phyloP scores from a whole-genome alignment of 2,329 filamentous ascomycete species.

The Sordariomycetes sp. region DNA sequence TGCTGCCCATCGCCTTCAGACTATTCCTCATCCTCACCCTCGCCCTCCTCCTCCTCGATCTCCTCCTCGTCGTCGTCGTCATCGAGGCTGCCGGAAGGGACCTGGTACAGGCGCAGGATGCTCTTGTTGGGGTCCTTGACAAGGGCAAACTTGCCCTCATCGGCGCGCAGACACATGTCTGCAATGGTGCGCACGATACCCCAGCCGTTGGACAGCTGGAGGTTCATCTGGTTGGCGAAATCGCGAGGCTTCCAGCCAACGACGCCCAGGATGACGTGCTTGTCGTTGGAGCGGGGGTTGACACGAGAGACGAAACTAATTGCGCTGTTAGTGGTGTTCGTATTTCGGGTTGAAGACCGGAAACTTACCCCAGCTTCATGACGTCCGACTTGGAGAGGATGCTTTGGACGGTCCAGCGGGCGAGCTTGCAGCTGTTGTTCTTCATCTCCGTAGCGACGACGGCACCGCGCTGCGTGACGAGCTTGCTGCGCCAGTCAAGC shows the following conservation, averaged over 20 bases:
- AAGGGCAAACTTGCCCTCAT: conserved; percentile 70
- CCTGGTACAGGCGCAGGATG: conserved; percentile 85
- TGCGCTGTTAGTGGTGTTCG: not conserved
- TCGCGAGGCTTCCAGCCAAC: conserved; percentile 97
- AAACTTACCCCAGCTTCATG: conserved; percentile 94
- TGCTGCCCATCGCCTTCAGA: too few species aligned
- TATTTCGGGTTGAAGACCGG: too few species aligned
- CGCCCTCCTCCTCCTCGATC: conserved; percentile 44
- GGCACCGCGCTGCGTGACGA: conserved; percentile 88
- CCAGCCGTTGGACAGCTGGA: conserved; percentile 95
- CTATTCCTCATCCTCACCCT: conserved; percentile 19
- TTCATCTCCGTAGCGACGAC: conserved; percentile 99
- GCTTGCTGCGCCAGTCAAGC: conserved; percentile 93
- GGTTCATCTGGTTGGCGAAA: conserved; percentile 95
- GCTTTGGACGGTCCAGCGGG: conserved; percentile 93
- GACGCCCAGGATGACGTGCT: conserved; percentile 91
- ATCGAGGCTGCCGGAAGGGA: conserved; percentile 84
- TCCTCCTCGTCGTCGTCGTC: conserved; percentile 57
- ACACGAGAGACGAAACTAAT: conserved; percentile 84
- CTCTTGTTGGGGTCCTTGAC: conserved; percentile 95
- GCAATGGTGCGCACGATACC: conserved; percentile 97
- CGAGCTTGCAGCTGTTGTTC: conserved; percentile 99
- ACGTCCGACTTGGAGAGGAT: conserved; percentile 95
- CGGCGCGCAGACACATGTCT: conserved; percentile 78
- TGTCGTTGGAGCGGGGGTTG: conserved; percentile 86